These are phyloP conservation scores for Leptographium galeiforme DNA, from an alignment of 2,329 filamentous ascomycete genomes.

Conservation along the genomic window DNA sequence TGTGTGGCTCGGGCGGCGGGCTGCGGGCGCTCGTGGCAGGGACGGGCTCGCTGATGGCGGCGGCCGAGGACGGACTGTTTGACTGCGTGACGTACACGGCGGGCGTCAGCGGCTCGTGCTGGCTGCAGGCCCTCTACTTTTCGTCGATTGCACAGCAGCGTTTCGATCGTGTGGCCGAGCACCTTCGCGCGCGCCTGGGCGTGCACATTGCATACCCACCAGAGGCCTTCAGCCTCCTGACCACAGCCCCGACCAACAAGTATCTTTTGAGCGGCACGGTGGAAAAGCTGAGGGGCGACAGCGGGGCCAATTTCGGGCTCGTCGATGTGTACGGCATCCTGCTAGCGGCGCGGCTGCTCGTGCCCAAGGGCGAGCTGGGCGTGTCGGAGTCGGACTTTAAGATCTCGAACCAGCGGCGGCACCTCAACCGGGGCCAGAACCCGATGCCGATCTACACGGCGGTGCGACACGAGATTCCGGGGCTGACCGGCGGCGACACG, in stretches of 20 bases:
- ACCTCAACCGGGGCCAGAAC: slow-evolving; percentile 62
- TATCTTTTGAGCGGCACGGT: slow-evolving; percentile 77
- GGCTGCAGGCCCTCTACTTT: slow-evolving; percentile 81
- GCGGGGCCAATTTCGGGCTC: slow-evolving; percentile 68
- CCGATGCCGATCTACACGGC: slow-evolving; percentile 93
- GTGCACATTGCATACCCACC: slow-evolving; percentile 91
- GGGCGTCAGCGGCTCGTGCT: slow-evolving; percentile 91
- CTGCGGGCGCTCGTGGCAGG: slow-evolving; percentile 82
- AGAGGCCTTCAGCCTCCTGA: slow-evolving; percentile 64
- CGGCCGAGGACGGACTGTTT: slow-evolving; percentile 76
- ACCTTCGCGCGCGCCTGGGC: slow-evolving; percentile 72
- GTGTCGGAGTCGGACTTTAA: slow-evolving; percentile 74
- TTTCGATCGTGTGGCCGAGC: slow-evolving; percentile 60
- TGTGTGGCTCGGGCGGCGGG: slow-evolving; percentile 89
- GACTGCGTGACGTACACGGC: slow-evolving; percentile 92
- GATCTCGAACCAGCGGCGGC: slow-evolving; percentile 71
- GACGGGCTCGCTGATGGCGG: slow-evolving; percentile 72
- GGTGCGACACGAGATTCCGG: slow-evolving; percentile 87
- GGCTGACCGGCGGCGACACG: slow-evolving; percentile 29
- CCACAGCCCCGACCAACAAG: slow-evolving; percentile 86
- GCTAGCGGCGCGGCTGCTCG: slow-evolving; percentile 69
- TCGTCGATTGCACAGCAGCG: slow-evolving; percentile 61
- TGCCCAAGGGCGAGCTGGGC: slow-evolving; percentile 71
- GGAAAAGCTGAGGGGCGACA: slow-evolving; percentile 79
- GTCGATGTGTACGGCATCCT: slow-evolving; percentile 89